Evolutionary conservation across 768 basidiomycete species (phyloP).

Genomic region (Dacryopinax spathularia): DNA sequence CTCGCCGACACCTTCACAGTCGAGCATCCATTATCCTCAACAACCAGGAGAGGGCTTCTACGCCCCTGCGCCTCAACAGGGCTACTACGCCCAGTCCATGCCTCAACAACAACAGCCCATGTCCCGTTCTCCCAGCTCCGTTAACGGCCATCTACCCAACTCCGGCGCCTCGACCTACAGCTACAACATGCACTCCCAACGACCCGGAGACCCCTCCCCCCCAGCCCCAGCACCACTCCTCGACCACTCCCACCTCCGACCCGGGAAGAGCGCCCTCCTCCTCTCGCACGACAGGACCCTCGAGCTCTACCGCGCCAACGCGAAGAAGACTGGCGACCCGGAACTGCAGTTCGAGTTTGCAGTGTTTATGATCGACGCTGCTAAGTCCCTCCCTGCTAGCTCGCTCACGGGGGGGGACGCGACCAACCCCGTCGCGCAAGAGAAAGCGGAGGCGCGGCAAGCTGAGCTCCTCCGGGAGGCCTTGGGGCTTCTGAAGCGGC

Average conservation of each 20-base stretch:
- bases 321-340: constrained; percentile 96
- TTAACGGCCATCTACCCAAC: neutral
- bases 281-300: constrained; percentile 92
- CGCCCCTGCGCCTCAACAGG: neutral
- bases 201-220: neutral
- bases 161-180: neutral
- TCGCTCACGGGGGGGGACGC: constrained; percentile 45
- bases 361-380: constrained; percentile 96
- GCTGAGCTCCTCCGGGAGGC: constrained; percentile 87
- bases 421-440: constrained; percentile 48
- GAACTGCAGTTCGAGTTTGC: constrained; percentile 97
- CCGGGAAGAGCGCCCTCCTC: constrained; percentile 82
- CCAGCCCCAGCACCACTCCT: constrained; percentile 31
- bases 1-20: neutral
- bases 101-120: neutral
- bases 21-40: neutral
- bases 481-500: constrained; percentile 66
- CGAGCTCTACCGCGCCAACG: constrained; percentile 92
- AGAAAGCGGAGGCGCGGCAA: constrained; percentile 63
- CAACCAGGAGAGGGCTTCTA: neutral
- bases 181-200: neutral
- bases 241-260: constrained; percentile 83
- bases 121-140: neutral
- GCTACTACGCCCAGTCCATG: neutral
- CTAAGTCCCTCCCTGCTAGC: constrained; percentile 75